Percentiles rank a stretch among this genome's conserved stretches.
Conservation (phyloP, 2,329 filamentous ascomycete species). For the Penicillium hesseltinei region DNA sequence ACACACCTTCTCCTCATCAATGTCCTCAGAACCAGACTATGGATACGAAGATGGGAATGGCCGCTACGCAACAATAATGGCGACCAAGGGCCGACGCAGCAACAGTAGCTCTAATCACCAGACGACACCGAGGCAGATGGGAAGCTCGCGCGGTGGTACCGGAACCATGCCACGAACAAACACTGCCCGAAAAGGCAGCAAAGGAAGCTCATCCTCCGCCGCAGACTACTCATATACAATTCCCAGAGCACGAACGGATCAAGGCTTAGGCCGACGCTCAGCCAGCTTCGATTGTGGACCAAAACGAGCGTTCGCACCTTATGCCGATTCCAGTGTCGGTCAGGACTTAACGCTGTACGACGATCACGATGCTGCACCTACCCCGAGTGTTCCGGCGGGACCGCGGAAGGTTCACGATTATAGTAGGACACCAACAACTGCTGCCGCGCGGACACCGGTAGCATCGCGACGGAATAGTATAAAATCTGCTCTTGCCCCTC, state of each 20-base stretch:
- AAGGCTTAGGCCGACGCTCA: conserved; percentile 38
- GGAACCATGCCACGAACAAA: conserved; percentile 25
- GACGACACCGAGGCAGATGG: conserved; percentile 58
- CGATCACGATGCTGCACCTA: conserved; percentile 74
- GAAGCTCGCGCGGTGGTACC: conserved; percentile 54
- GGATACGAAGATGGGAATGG: conserved; percentile 37
- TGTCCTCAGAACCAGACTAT: conserved; percentile 57
- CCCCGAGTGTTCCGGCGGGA: conserved; percentile 77
- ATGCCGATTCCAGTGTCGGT: conserved; percentile 19
- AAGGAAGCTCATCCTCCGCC: conserved; percentile 73
- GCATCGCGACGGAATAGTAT: conserved; percentile 44
- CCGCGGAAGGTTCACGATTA: conserved; percentile 57
- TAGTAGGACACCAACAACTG: conserved; percentile 22
- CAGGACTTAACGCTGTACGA: conserved; percentile 43
- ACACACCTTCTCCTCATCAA: conserved; percentile 60
- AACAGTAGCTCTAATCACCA: conserved; percentile 77
- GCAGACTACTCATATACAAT: conserved; percentile 64
- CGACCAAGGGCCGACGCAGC: conserved; percentile 61
- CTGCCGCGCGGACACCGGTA: conserved; percentile 32
- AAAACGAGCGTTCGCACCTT: conserved; percentile 31
- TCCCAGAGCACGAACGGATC: conserved; percentile 32
- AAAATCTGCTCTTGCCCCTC: conserved; percentile 42
- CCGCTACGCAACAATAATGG: conserved; percentile 43
- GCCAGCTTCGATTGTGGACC: conserved; percentile 47
- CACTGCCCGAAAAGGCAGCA: conserved; percentile 62